Base-by-base conservation (phyloP, 768 basidiomycete species). In the Gloeophyllum trabeum region DNA sequence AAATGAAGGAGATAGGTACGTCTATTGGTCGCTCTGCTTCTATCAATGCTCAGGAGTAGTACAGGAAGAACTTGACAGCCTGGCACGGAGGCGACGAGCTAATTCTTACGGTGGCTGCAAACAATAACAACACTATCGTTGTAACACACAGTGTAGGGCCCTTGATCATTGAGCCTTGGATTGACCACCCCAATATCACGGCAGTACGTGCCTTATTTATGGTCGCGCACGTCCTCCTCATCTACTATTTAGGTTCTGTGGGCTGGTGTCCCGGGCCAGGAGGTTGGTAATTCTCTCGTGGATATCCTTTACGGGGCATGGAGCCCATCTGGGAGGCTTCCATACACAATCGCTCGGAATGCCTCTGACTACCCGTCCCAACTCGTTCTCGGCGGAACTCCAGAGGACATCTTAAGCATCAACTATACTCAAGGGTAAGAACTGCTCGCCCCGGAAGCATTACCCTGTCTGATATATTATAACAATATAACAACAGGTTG, bases 311-410 rank as follows among this genome's bases (percentile, higher is more conserved):
- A 76, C 48, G 85, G 84, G 2, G 63, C 60, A 21, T 76, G 70
- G 59, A 85, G 81, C 51, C 81, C 83, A 0, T 75, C 75, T 18
- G 82, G 77, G 5, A 65, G 76, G 22, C 58, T 87, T 14, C 81
- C 84, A 1, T 88, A 81, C 54, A 86, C 84, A 3, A 82, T 86
- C 49, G 81, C 82, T 23, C 79, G 78, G 61, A 52, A 62, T 16
- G 37, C 55, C 2, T 51, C 58, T 6, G 83, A 86, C 53, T 85
- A 85, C 53, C 51, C 73, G 20, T 37, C 36, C 20, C 13, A 37
- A 43, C 52, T 74, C 6, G 50, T 67, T 7, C 49, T 60, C 5
- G 67, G 64, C 4, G 69, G 62, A 10, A 52, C 54, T 22, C 50
- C 54, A 2, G 46, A 25, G 18, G 58, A 64, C 18, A 61, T 75